A percentile compares a stretch with the other conserved stretches of the same genome.
phyloP scores from a whole-genome alignment of 75 land plant species.

The Pinus tabuliformis region DNA sequence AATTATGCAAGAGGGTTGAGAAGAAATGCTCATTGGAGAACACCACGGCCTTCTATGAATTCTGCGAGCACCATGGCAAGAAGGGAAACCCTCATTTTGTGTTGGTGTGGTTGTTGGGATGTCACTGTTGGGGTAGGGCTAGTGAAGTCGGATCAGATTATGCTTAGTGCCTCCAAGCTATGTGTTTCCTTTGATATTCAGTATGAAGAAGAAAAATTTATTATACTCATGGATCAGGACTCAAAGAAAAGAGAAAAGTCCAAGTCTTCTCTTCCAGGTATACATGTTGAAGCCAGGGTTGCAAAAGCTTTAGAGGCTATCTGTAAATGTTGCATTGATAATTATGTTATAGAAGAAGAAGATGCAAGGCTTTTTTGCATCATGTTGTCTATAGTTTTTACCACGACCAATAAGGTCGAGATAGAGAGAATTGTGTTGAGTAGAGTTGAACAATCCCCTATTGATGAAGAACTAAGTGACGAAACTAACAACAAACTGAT shows the following conservation, averaged over 20 bases:
- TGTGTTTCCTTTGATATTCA: slow-evolving; percentile 79
- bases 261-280: slow-evolving; percentile 44
- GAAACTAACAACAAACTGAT: neutral
- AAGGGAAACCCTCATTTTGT: slow-evolving; percentile 87
- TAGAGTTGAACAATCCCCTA: slow-evolving; percentile 30
- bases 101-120: slow-evolving; percentile 85
- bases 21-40: slow-evolving; percentile 53
- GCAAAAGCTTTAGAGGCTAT: slow-evolving; percentile 89
- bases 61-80: slow-evolving; percentile 74
- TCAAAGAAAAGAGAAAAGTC: slow-evolving; percentile 72
- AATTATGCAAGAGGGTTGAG: slow-evolving; percentile 79
- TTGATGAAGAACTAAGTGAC: slow-evolving; percentile 20
- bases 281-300: slow-evolving; percentile 72
- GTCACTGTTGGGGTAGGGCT: slow-evolving; percentile 94
- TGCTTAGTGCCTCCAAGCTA: slow-evolving; percentile 73
- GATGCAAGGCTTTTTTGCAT: slow-evolving; percentile 46
- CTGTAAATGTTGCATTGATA: slow-evolving; percentile 78
- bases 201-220: slow-evolving; percentile 78
- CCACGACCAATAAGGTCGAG: slow-evolving; percentile 50
- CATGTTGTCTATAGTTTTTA: slow-evolving; percentile 72
- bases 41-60: slow-evolving; percentile 69
- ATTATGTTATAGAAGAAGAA: slow-evolving; percentile 59
- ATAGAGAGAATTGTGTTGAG: slow-evolving; percentile 51
- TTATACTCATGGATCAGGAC: slow-evolving; percentile 66
- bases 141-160: slow-evolving; percentile 85